Evolutionary conservation across 2,329 filamentous ascomycete genomes (phyloP), one percentile per base, ranked within the genome.

Genomic region (Penicillium sp.): DNA sequence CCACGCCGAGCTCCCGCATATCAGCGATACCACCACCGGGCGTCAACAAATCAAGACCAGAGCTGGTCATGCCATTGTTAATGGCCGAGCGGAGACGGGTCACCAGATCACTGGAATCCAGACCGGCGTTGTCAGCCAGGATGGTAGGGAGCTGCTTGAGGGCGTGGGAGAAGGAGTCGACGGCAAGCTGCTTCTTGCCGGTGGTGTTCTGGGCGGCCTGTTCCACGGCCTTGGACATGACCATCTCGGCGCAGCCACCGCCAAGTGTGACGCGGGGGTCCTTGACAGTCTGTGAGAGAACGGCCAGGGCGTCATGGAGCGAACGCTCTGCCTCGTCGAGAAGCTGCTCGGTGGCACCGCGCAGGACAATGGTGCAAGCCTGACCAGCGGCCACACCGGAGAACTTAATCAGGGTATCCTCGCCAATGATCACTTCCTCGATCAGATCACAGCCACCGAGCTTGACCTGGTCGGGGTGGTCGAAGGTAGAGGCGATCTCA

Each of bases 181-280:
- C 92, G 2, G 93, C 93, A 64, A 96, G 80, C 62, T 95, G 91
- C 73, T 93, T 92, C 84, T 99, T 99, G 70, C 93, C 93, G 60
- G 93, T 90, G 7, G 95, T 88, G 64, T 95, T 92, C 54, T 95
- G 91, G 18, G 91, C 91, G 4, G 89, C 89, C 53, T 87, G 88
- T 68, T 96, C 92, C 18, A 99, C 93, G 7, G 93, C 93, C 79
- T 96, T 95, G 57, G 92, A 89, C 93, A 99, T 99, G 61, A 95
- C 77, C 92, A 97, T 97, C 81, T 99, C 93, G 4, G 92, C 91
- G 67, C 90, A 97, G 25, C 93, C 93, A 66, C 93, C 93, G 45
- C 93, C 93, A 3, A 99, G 83, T 0, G 93, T 97, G 35, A 91
- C 95, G 69, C 89, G 84, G 44, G 93, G 93, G 74, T 96, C 91